Base-by-base conservation (phyloP, 176 grass and related monocot genomes). In the Triticum turgidum region DNA sequence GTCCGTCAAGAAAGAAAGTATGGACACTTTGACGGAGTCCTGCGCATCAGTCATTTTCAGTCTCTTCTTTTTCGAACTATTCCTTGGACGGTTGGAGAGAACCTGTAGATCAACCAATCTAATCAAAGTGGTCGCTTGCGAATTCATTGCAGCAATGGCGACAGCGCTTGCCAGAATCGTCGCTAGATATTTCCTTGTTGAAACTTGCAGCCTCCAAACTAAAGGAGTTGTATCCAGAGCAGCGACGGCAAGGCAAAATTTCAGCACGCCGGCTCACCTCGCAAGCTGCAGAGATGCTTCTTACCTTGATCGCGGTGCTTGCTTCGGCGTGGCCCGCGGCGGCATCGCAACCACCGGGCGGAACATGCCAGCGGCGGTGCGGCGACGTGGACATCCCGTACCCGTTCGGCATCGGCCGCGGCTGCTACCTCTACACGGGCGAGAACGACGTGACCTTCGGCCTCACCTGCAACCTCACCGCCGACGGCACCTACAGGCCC, bases 391-490 rank as follows among this genome's bases (percentile, higher is more conserved):
- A 82, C 15, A 89, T 95, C 59, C 76, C 83, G 17, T 92, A 87
- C 58, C 93, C 90, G 24, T 92, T 95, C 78, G 90, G 93, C 42
- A 87, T 95, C 38, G 91, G 86, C 64, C 49, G 9, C 4, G 72
- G 66, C 35, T 95, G 93, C 72, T 92, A 44, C 76, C 72, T 73
- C 11, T 51, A 77, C 30, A 91, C 84, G 24, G 85, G 78, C 38
- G 66, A 73, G 20, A 69, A 61, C 65, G 84, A 86, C 84, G 39
- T 61, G 11, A 87, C 85, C 45, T 92, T 92, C 76, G 65, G 75
- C 21, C 86, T 75, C 61, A 88, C 39, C 56, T 69, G 81, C 42
- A 80, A 77, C 9, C 90, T 62, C 62, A 13, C 68, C 38, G 32
- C 21, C 17, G 15, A 6, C 58, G 78, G 64, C 69, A 3, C 3